Conservation (phyloP, 1,139 yeast species). For the Saccharomycopsis crataegensis region DNA sequence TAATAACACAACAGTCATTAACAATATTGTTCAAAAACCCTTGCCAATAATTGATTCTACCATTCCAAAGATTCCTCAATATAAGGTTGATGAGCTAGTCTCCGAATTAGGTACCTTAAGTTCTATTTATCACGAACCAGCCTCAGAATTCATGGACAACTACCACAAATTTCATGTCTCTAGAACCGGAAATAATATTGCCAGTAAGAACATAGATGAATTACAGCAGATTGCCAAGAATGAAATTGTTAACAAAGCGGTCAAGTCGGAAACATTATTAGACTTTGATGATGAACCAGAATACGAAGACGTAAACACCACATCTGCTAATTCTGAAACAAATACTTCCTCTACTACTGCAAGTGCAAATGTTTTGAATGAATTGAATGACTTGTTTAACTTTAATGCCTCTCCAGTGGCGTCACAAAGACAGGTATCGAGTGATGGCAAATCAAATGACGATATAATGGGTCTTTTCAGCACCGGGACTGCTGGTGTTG, state of each 20-base stretch:
- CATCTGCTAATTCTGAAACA: slow-evolving; percentile 16
- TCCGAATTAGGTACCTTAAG: slow-evolving; percentile 79
- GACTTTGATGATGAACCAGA: slow-evolving; percentile 64
- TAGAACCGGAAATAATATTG: slow-evolving; percentile 26
- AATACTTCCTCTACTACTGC: slow-evolving; percentile 23
- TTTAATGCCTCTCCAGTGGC: slow-evolving; percentile 23
- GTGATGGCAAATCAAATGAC: slow-evolving; percentile 25
- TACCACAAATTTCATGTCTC: slow-evolving; percentile 24
- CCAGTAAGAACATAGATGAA: slow-evolving; percentile 60
- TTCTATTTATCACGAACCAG: slow-evolving; percentile 85
- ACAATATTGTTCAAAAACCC: slow-evolving; percentile 19
- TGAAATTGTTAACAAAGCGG: slow-evolving; percentile 57
- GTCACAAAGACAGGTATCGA: slow-evolving; percentile 11
- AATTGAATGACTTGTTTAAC: slow-evolving; percentile 59
- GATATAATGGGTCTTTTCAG: slow-evolving; percentile 40
- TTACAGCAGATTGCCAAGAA: slow-evolving; percentile 69
- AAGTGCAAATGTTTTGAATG: slow-evolving; percentile 43
- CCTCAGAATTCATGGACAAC: slow-evolving; percentile 54
- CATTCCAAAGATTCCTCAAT: slow-evolving; percentile 63
- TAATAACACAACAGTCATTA: slow-evolving; percentile 33
- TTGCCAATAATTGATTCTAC: slow-evolving; percentile 47
- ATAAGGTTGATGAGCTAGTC: slow-evolving; percentile 58
- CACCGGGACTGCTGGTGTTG: slow-evolving; percentile 18
- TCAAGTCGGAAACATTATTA: slow-evolving; percentile 72
- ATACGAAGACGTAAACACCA: background rate